Percentiles rank a stretch among this genome's conserved stretches.
Evolutionary conservation across 2,329 filamentous ascomycete species (phyloP).

Genomic region (Cercospora beticola): DNA sequence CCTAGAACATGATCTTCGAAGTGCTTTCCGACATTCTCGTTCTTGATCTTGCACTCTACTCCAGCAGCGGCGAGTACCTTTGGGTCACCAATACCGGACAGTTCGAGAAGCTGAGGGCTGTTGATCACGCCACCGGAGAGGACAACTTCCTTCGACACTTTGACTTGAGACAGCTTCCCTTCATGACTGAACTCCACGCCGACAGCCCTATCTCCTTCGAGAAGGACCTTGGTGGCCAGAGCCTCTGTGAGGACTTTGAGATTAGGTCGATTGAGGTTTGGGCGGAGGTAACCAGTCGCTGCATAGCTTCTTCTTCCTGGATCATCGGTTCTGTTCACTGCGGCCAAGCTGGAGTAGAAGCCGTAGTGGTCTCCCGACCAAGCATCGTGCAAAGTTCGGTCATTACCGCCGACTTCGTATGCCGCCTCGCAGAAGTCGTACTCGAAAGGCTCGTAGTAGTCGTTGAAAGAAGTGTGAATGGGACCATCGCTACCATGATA

Average conservation of each 20-base stretch:
- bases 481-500: slow-evolving; percentile 39
- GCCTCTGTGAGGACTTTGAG: slow-evolving; percentile 38
- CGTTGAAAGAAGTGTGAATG: slow-evolving; percentile 40
- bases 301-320: slow-evolving; percentile 37
- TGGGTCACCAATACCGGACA: slow-evolving; percentile 55
- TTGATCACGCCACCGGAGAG: slow-evolving; percentile 52
- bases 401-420: slow-evolving; percentile 35
- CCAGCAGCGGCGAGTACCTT: slow-evolving; percentile 49
- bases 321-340: slow-evolving; percentile 36
- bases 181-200: slow-evolving; percentile 46
- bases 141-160: slow-evolving; percentile 41
- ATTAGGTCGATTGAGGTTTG: slow-evolving; percentile 34
- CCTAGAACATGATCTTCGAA: slow-evolving; percentile 49
- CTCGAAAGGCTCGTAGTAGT: slow-evolving; percentile 41
- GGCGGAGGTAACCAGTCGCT: slow-evolving; percentile 37
- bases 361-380: slow-evolving; percentile 39
- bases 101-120: slow-evolving; percentile 54
- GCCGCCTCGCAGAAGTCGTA: slow-evolving; percentile 40
- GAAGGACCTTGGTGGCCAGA: slow-evolving; percentile 30
- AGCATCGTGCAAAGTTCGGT: slow-evolving; percentile 35
- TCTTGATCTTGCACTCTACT: slow-evolving; percentile 49
- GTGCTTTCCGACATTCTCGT: slow-evolving; percentile 55
- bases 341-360: slow-evolving; percentile 37
- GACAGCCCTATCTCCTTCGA: slow-evolving; percentile 33
- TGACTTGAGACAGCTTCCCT: slow-evolving; percentile 39